Conservation (phyloP, 2,329 filamentous ascomycete genomes). For the Diaporthe australafricana region DNA sequence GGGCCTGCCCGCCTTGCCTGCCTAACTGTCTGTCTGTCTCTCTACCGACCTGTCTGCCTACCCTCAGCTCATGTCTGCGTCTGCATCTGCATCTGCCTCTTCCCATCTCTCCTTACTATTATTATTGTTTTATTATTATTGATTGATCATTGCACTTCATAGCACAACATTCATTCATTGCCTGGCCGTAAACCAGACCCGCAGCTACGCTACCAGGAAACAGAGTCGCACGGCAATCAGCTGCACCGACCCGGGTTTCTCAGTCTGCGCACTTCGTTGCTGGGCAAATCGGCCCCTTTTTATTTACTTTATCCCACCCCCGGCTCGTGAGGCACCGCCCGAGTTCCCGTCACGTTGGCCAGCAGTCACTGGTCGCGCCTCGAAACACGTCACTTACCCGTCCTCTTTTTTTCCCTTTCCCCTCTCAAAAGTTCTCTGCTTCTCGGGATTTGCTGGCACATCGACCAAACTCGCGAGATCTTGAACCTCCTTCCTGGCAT, state of each 20-base stretch:
- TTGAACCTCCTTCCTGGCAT: constrained; percentile 1
- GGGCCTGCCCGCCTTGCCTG: not conserved
- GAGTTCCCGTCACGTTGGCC: constrained; percentile 33
- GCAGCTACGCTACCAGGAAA: not conserved
- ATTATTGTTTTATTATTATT: constrained; percentile 4
- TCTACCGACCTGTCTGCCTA: not conserved
- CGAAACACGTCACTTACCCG: constrained; percentile 30
- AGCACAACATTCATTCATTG: constrained; percentile 1
- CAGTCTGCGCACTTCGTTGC: constrained; percentile 25
- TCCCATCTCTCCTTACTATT: not conserved
- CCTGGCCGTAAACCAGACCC: constrained; percentile 5
- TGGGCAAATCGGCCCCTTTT: constrained; percentile 31
- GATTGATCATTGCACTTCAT: constrained; percentile 4
- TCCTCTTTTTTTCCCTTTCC: constrained; percentile 4
- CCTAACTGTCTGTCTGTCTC: not conserved
- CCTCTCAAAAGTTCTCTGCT: constrained; percentile 15
- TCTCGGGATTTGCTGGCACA: constrained; percentile 24
- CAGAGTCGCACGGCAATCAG: not conserved
- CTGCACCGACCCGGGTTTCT: not conserved
- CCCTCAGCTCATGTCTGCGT: not conserved
- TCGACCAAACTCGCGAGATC: constrained; percentile 16
- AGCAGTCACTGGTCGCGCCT: constrained; percentile 24
- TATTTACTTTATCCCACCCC: constrained; percentile 29
- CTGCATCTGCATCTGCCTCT: not conserved
- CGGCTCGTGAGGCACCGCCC: constrained; percentile 34